A percentile compares a stretch with the other conserved stretches of the same genome.
phyloP scores from a whole-genome alignment of 352 stramenopile genomes.

The Phytophthora aleatoria region DNA sequence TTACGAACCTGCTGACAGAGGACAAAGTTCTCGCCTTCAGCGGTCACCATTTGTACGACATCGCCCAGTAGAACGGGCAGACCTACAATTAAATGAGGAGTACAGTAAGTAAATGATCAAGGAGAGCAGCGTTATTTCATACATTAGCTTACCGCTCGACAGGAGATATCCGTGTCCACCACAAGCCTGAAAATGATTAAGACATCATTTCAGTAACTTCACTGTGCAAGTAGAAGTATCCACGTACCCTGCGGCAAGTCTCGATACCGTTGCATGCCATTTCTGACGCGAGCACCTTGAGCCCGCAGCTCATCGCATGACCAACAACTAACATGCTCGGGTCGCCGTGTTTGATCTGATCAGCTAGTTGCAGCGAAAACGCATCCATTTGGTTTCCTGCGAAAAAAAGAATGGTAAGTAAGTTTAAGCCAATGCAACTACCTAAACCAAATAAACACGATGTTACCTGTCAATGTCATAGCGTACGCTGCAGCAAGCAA shows the following conservation, averaged over 20 bases:
- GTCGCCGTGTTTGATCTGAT: constrained; percentile 50
- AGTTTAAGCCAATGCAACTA: not conserved
- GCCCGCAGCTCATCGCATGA: constrained; percentile 66
- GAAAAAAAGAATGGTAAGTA: not conserved
- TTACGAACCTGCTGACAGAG: constrained; percentile 87
- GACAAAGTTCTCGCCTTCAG: constrained; percentile 97
- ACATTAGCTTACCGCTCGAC: constrained; percentile 57
- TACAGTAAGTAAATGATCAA: not conserved
- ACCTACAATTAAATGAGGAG: constrained; percentile 10
- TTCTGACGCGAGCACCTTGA: constrained; percentile 66
- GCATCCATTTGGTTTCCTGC: constrained; percentile 55
- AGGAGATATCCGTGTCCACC: constrained; percentile 95
- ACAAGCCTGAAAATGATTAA: constrained; percentile 63
- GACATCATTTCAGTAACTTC: constrained; percentile 2
- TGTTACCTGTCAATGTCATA: constrained; percentile 71
- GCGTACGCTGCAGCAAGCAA: constrained; percentile 92
- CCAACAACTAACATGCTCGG: constrained; percentile 50
- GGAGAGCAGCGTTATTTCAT: not conserved
- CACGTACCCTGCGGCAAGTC: constrained; percentile 46
- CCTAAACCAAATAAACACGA: not conserved
- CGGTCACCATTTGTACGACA: constrained; percentile 95
- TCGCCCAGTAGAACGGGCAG: constrained; percentile 79
- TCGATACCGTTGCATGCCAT: constrained; percentile 58
- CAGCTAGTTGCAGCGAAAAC: constrained; percentile 48
- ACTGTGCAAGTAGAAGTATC: not conserved